Base-by-base conservation (phyloP, 2,329 filamentous ascomycete species). In the Fusarium pseudocircinatum region DNA sequence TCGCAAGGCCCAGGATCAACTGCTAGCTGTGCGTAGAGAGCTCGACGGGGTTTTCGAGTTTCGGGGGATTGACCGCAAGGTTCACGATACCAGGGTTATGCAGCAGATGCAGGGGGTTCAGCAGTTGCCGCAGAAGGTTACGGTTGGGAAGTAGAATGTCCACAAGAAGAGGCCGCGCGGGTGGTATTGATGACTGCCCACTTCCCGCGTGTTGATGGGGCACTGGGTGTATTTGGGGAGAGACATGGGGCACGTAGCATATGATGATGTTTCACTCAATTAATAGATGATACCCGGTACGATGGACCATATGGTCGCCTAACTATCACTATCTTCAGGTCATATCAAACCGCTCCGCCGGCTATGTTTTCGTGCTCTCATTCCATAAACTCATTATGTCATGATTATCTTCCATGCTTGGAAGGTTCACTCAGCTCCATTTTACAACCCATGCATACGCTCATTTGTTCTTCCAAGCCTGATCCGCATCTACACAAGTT, bases 11-110 rank as follows among this genome's bases (percentile, higher is more conserved):
- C 85, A 87, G 44, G 87, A 87, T n/a, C 83, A 85, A 69, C 80
- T 92, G 10, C 71, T 85, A 24, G 82, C 79, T 2, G 80, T 87
- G 4, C 82, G 84, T 39, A 81, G 79, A 18, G 85, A 88, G 58
- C 81, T 90, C 12, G 83, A 85, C 6, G 86, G 87, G 1, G 84
- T 86, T 1, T 88, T 90, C 68, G 84, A 87, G 40, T 88, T 90
- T 72, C 82, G 83, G 63, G 76, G 81, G 7, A 83, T 87, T 57
- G 88, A 90, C 70, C 85, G 88, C 56, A 85, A 85, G 65, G 84
- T 85, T 8, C 84, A 87, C 69, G 88, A 90, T 72, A 88, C 88
- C 6, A 82, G 88, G 49, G 80, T 86, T 22, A 79, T 81, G 14
- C 78, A 81, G 47, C 81, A 82, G 50, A 80, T 79, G 42, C 80